Percentiles rank a stretch among this genome's conserved stretches.
Conservation (phyloP, 768 basidiomycete species). For the Dioszegia crocea region DNA sequence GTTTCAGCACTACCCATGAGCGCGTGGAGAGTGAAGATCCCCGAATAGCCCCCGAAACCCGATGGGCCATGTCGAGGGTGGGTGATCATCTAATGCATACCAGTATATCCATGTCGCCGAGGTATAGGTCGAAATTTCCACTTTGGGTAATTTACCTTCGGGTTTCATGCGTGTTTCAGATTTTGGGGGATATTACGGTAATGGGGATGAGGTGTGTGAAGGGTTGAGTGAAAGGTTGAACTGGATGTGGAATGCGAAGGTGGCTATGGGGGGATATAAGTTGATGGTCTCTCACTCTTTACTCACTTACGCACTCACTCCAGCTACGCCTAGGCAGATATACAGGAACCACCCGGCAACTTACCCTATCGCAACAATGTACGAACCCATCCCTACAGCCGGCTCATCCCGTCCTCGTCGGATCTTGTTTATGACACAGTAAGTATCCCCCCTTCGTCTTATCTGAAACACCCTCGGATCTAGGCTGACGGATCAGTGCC, state of each 20-base stretch:
- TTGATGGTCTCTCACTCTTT: no score
- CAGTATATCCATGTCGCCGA: no score
- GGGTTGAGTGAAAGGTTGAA: constrained; percentile 2
- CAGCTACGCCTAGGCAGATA: no score
- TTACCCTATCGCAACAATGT: no score
- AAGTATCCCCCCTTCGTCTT: background rate
- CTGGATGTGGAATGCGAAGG: background rate
- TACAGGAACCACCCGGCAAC: no score
- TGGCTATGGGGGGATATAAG: background rate
- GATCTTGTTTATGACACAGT: constrained; percentile 1
- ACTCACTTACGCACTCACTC: no score
- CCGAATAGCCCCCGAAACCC: constrained; percentile 21
- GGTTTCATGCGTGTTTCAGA: background rate
- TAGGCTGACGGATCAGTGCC: background rate
- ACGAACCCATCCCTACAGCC: no score
- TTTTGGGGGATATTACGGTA: background rate
- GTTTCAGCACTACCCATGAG: constrained; percentile 34
- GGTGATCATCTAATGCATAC: no score
- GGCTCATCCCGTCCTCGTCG: background rate
- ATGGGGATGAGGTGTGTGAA: background rate
- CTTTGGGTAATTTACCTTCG: background rate
- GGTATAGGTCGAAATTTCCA: background rate
- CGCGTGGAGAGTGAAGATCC: constrained; percentile 43
- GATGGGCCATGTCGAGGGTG: no score
- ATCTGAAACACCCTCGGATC: background rate